Evolutionary conservation across 1,284 basidiomycete genomes (phyloP).

Genomic region (Rhizoctonia solani): DNA sequence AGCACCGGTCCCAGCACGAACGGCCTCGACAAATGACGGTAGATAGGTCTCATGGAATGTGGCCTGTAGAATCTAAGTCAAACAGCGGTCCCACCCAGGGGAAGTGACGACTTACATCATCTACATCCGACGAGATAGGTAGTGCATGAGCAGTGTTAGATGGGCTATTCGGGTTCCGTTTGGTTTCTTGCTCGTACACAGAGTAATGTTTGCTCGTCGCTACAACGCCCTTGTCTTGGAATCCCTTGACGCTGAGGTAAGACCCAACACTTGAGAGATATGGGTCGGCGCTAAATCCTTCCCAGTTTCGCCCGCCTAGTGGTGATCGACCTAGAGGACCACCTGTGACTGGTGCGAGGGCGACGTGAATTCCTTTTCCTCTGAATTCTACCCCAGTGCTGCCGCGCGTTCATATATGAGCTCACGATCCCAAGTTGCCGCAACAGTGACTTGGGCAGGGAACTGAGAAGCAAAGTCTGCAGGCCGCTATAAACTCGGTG

Average conservation of each 20-base stretch:
- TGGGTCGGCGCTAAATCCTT: slow-evolving; percentile 45
- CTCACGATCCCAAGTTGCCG: too few relatives aligned
- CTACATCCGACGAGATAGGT: slow-evolving; percentile 34
- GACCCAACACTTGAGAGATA: slow-evolving; percentile 40
- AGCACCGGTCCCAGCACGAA: slow-evolving; percentile 72
- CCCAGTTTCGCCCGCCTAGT: slow-evolving; percentile 52
- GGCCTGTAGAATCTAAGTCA: slow-evolving; percentile 66
- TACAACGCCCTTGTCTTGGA: slow-evolving; percentile 47
- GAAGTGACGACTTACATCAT: slow-evolving; percentile 19
- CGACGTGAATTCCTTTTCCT: slow-evolving; percentile 39
- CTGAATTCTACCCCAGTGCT: slow-evolving; percentile 39
- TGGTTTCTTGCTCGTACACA: slow-evolving; percentile 36
- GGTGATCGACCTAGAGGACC: slow-evolving; percentile 40
- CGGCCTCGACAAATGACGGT: slow-evolving; percentile 70
- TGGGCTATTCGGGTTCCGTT: slow-evolving; percentile 44
- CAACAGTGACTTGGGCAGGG: too few relatives aligned
- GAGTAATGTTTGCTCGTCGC: slow-evolving; percentile 51
- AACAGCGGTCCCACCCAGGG: slow-evolving; percentile 46
- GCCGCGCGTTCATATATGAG: slow-evolving; percentile 28
- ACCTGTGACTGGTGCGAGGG: slow-evolving; percentile 34
- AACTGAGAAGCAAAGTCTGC: slow-evolving; percentile 24
- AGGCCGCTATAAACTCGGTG: slow-evolving; percentile 54
- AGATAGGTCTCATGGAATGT: slow-evolving; percentile 67
- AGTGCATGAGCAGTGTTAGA: not conserved
- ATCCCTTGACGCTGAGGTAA: slow-evolving; percentile 39